phyloP scores from a whole-genome alignment of 2,329 filamentous ascomycete species.

The Neofusicoccum ribis region DNA sequence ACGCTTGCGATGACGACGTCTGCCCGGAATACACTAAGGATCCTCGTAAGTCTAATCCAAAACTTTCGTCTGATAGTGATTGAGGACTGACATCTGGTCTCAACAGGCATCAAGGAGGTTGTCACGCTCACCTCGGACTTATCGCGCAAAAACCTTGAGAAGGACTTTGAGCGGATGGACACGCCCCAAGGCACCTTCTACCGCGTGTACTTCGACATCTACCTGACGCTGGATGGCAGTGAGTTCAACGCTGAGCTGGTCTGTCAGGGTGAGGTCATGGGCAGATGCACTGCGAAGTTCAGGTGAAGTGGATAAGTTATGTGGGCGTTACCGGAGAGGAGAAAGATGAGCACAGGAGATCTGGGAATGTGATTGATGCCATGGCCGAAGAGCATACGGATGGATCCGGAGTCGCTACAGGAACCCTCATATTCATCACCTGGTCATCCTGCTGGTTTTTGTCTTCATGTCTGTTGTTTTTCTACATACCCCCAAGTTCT shows the following conservation, averaged over 20 bases:
- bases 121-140: slow-evolving; percentile 96
- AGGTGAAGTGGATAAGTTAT: slow-evolving; percentile 43
- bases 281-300: slow-evolving; percentile 90
- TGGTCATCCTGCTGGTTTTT: background rate
- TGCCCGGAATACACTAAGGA: slow-evolving; percentile 99
- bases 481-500: slow-evolving; percentile 17
- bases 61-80: background rate
- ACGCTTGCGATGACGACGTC: slow-evolving; percentile 96
- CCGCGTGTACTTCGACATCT: slow-evolving; percentile 71
- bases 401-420: background rate
- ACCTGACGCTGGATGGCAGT: slow-evolving; percentile 87
- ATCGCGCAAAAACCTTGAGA: slow-evolving; percentile 96
- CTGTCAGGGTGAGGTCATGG: slow-evolving; percentile 99
- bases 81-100: slow-evolving; percentile 22
- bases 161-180: slow-evolving; percentile 99
- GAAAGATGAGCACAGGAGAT: background rate
- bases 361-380: background rate
- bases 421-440: background rate
- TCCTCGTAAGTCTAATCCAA: slow-evolving; percentile 72
- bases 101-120: slow-evolving; percentile 92
- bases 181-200: slow-evolving; percentile 81
- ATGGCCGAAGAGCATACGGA: background rate
- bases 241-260: slow-evolving; percentile 98
- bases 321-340: slow-evolving; percentile 2
- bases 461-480: slow-evolving; percentile 12